Base-by-base conservation (phyloP, 192 early-diverging fungal species). In the Podila clonocystis region DNA sequence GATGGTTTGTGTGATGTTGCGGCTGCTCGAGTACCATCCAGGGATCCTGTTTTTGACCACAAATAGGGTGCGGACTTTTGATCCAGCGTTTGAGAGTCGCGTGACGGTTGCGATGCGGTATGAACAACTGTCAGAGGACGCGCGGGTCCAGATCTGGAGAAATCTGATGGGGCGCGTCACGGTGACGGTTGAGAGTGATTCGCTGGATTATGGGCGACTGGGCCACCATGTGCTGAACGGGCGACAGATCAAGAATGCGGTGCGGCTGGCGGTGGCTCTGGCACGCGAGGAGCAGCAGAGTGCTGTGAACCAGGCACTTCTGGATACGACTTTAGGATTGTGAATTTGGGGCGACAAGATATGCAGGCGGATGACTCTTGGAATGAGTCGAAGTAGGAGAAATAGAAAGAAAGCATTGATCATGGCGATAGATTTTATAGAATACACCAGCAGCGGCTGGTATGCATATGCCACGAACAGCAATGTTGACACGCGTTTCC, bases 1-100 rank as follows among this genome's bases (percentile, higher is more conserved):
- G 38, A 76, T 90, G 79, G 89, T 90, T 4, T 82, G 86, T 55
- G 85, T 91, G 38, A 86, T 91, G 79, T 75, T 91, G 22, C 69
- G 88, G 9, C 63, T 91, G 45, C 60, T 91, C 20, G 90, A 91
- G 73, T 91, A 91, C 63, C 87, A 91, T 50, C 85, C 79, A 33
- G 90, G 90, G 4, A 91, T 91, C 52, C 74, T 91, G 13, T 91
- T 91, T 68, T 68, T 91, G 26, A 91, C 90, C 13, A 91, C 89
- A n/a, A 91, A 91, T 66, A 65, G 90, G 17, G 90, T 90, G 9
- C 41, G 24, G 26, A 74, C 82, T n/a, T 91, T 91, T 73, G 90
- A 91, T 59, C 82, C 83, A 29, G 89, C 89, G 17, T 85, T 91
- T 36, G 83, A 90, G 70, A 66, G 58, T 31, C 61, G 89, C 24